A percentile compares a stretch with the other conserved stretches of the same genome.
Conservation (phyloP, 345 rosid species). For the Angophora floribunda region DNA sequence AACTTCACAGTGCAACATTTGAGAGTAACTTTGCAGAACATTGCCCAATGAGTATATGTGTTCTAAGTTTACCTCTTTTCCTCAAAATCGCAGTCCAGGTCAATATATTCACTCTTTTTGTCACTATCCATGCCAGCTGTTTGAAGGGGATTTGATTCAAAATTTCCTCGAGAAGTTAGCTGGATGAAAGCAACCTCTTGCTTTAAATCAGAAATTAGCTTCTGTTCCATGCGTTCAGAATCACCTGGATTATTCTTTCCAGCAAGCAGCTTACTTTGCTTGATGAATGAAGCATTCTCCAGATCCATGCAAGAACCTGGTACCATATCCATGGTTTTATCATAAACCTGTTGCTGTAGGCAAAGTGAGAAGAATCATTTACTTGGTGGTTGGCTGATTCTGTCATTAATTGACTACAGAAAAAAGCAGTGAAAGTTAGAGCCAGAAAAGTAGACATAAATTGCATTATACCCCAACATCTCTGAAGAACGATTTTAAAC, state of each 20-base stretch:
- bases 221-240: slow-evolving; percentile 17
- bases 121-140: slow-evolving; percentile 12
- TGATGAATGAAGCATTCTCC: slow-evolving; percentile 10
- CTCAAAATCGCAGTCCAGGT: slow-evolving; percentile 36
- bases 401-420: background rate
- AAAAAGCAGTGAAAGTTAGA: background rate
- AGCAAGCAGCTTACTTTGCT: slow-evolving; percentile 9
- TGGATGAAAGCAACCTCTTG: slow-evolving; percentile 8
- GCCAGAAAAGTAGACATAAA: background rate
- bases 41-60: background rate
- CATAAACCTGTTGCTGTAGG: slow-evolving; percentile 39
- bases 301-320: slow-evolving; percentile 8
- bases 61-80: slow-evolving; percentile 40
- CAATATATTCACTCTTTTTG: slow-evolving; percentile 30
- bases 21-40: background rate
- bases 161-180: slow-evolving; percentile 16
- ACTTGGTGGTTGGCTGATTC: background rate
- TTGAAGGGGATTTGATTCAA: slow-evolving; percentile 22
- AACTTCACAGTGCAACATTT: background rate
- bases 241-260: slow-evolving; percentile 19
- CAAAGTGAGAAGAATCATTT: slow-evolving; percentile 9
- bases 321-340: slow-evolving; percentile 16
- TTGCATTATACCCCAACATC: slow-evolving; percentile 55
- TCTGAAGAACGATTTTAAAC: slow-evolving; percentile 57
- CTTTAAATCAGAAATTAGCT: slow-evolving; percentile 9